Conservation (phyloP, 78 protist genomes). For the Chrysochromulina parva region DNA sequence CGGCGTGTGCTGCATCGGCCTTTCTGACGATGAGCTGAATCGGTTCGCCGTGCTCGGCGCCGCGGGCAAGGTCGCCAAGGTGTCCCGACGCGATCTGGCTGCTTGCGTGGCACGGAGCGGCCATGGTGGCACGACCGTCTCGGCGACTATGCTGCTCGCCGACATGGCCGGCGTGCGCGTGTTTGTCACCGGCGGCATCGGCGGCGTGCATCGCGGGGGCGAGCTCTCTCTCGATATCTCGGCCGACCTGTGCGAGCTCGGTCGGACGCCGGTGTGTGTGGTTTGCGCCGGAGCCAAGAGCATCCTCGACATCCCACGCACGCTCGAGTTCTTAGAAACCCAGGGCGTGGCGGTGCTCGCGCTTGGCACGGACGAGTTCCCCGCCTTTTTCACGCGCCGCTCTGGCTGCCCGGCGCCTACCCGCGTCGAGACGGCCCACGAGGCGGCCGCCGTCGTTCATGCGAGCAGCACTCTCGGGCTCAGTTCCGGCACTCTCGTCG, state of each 20-base stretch:
- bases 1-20: constrained; percentile 67
- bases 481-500: background rate
- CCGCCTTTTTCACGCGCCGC: constrained; percentile 78
- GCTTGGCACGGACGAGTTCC: constrained; percentile 66
- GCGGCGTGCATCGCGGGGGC: constrained; percentile 90
- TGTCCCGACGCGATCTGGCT: constrained; percentile 89
- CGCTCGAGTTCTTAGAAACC: constrained; percentile 38
- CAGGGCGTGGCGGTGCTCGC: constrained; percentile 82
- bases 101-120: constrained; percentile 46
- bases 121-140: constrained; percentile 95
- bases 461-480: background rate
- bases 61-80: constrained; percentile 55
- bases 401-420: constrained; percentile 47
- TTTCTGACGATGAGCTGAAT: background rate
- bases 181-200: constrained; percentile 97
- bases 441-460: background rate
- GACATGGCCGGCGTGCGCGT: constrained; percentile 62
- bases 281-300: constrained; percentile 96
- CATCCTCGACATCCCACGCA: constrained; percentile 92
- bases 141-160: constrained; percentile 86
- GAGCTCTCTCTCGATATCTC: constrained; percentile 82
- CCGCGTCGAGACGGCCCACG: background rate
- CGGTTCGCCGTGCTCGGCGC: constrained; percentile 9
- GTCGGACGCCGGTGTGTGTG: constrained; percentile 86
- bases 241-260: constrained; percentile 95